Evolutionary conservation across 2,329 filamentous ascomycete species (phyloP).

Genomic region (Talaromyces pinophilus): DNA sequence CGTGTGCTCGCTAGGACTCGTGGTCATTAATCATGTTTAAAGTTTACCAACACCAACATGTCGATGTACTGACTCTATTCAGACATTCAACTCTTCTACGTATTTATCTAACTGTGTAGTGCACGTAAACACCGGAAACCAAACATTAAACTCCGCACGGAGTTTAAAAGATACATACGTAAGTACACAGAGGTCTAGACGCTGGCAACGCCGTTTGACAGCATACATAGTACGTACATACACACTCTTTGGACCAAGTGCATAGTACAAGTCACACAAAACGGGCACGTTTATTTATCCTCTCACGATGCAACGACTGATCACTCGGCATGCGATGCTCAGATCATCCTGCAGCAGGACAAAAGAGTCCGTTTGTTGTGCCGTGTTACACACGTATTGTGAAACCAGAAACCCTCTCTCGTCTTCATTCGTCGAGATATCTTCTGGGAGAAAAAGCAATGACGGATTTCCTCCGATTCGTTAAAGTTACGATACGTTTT

Average conservation of each 20-base stretch:
- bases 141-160: background rate
- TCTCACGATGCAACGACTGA: constrained; percentile 2
- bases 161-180: background rate
- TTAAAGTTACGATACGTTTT: background rate
- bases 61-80: background rate
- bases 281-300: constrained; percentile 1
- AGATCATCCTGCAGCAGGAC: constrained; percentile 1
- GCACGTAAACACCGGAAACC: background rate
- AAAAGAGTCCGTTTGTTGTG: background rate
- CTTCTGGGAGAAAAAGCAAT: constrained; percentile 7
- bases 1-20: background rate
- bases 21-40: background rate
- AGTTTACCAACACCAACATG: background rate
- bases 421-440: background rate
- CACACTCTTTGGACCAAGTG: background rate
- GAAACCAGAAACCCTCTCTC: background rate
- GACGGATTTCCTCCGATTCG: constrained; percentile 18
- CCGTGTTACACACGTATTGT: background rate
- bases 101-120: background rate
- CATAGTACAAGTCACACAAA: constrained; percentile 3
- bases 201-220: background rate
- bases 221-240: background rate
- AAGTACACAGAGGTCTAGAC: background rate
- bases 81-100: background rate
- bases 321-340: background rate